Evolutionary conservation across 2,329 filamentous ascomycete species (phyloP).

Genomic region (Hypoxylon sp.): DNA sequence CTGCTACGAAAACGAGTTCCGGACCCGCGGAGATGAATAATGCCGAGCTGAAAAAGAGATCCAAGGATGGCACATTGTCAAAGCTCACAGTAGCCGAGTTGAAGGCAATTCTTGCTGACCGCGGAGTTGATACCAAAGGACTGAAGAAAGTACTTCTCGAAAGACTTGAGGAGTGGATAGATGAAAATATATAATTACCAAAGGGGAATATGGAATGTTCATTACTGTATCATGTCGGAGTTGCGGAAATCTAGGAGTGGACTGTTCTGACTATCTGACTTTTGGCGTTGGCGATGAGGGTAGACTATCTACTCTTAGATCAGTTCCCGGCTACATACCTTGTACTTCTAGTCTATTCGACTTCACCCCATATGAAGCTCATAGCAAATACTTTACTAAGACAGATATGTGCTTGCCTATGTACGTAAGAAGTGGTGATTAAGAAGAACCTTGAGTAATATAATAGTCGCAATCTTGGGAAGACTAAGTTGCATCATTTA

Average conservation of each 20-base stretch:
- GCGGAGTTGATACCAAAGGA: slow-evolving; percentile 59
- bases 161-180: slow-evolving; percentile 64
- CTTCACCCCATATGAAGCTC: no score
- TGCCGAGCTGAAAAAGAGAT: slow-evolving; percentile 56
- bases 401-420: no score
- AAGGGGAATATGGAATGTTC: neutral
- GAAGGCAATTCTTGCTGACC: slow-evolving; percentile 57
- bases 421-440: no score
- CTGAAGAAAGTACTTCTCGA: slow-evolving; percentile 65
- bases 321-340: no score
- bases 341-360: no score
- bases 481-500: no score
- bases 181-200: slow-evolving; percentile 54
- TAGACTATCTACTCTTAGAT: neutral
- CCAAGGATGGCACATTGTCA: slow-evolving; percentile 56
- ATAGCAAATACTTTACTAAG: no score
- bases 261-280: no score
- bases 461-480: no score
- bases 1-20: slow-evolving; percentile 44
- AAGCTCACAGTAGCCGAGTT: slow-evolving; percentile 65
- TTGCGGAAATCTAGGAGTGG: neutral
- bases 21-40: slow-evolving; percentile 51
- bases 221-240: no score
- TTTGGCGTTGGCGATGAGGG: slow-evolving; percentile 4
- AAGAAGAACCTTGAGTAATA: no score